Evolutionary conservation across 257 asterid species (phyloP), one percentile per base, ranked within the genome.

Genomic region (Knoxia roxburghii): DNA sequence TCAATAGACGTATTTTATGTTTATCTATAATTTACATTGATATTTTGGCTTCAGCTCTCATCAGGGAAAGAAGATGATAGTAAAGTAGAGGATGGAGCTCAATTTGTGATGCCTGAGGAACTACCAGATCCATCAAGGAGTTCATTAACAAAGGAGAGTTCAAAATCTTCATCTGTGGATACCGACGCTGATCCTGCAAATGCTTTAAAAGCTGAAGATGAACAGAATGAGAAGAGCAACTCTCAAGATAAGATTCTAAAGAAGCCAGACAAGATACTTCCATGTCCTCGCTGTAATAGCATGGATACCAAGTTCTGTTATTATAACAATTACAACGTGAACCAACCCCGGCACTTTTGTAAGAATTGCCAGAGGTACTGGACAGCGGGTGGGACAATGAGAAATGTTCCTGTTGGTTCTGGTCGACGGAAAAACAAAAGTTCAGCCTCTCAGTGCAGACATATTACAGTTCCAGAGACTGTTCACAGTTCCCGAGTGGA

Each of bases 301-400:
- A 88, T 87, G 99, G 97, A 91, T 65, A 94, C 99, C 2, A 94
- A 94, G 72, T 94, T 94, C 61, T 94, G 99, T 77, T 94, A 94
- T 72, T 94, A 82, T 77, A 94, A 94, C 82, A 94, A 94, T 62
- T 94, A 94, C 88, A 94, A 94, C 1, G 89, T 89, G 61, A 91
- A 85, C 80, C 99, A 94, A 69, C 99, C 97, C 48, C 72, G 99
- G n/a, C 96, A 94, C 63, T 94, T 88, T 80, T 94, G 99, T 80
- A 94, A 87, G 84, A 89, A 84, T 66, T 94, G 99, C 79, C 98
- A 94, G 87, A 82, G 99, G 73, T 94, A 94, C 77, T 94, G 99
- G 99, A 94, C 99, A 33, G 98, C 98, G 39, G 99, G 99, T 30
- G 99, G 99, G 71, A 88, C 90, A 59, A 94, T 89, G 96, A 85